Conservation (phyloP, 2,329 filamentous ascomycete species). For the Sclerotinia sclerotiorum region DNA sequence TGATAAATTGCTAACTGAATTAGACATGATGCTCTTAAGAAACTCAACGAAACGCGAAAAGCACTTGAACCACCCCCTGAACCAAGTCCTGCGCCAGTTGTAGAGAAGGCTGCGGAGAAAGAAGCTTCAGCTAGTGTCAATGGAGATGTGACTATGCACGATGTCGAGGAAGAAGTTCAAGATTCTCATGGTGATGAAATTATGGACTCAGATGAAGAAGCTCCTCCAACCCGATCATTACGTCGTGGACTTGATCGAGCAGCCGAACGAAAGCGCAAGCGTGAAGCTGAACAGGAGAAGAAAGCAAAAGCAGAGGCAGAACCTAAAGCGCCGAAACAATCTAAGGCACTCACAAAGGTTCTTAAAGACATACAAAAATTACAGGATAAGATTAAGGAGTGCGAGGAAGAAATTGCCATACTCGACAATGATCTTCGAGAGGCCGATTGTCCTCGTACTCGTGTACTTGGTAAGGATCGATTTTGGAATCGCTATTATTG, state of each 20-base stretch:
- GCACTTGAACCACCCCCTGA: conserved; percentile 67
- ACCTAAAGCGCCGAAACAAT: conserved; percentile 68
- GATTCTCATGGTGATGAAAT: conserved; percentile 57
- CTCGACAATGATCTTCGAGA: conserved; percentile 92
- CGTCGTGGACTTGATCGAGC: conserved; percentile 67
- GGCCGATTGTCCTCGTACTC: conserved; percentile 87
- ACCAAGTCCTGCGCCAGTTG: conserved; percentile 51
- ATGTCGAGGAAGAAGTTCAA: conserved; percentile 62
- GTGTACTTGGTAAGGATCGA: conserved; percentile 86
- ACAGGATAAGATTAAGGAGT: conserved; percentile 74
- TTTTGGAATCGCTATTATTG: conserved; percentile 99
- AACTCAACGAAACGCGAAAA: conserved; percentile 71
- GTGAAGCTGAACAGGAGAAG: conserved; percentile 69
- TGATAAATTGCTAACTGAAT: conserved; percentile 36
- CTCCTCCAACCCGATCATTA: conserved; percentile 53
- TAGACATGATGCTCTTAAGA: conserved; percentile 69
- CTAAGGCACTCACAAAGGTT: conserved; percentile 85
- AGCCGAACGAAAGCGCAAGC: conserved; percentile 73
- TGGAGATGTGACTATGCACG: conserved; percentile 61
- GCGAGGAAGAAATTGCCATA: conserved; percentile 80
- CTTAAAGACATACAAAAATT: conserved; percentile 87
- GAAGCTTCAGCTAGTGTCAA: conserved; percentile 38
- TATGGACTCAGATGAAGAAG: conserved; percentile 70
- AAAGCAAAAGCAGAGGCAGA: conserved; percentile 59
- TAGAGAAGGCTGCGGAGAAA: conserved; percentile 13